phyloP scores from a whole-genome alignment of 352 stramenopile genomes.

The Pythium utonaiense region DNA sequence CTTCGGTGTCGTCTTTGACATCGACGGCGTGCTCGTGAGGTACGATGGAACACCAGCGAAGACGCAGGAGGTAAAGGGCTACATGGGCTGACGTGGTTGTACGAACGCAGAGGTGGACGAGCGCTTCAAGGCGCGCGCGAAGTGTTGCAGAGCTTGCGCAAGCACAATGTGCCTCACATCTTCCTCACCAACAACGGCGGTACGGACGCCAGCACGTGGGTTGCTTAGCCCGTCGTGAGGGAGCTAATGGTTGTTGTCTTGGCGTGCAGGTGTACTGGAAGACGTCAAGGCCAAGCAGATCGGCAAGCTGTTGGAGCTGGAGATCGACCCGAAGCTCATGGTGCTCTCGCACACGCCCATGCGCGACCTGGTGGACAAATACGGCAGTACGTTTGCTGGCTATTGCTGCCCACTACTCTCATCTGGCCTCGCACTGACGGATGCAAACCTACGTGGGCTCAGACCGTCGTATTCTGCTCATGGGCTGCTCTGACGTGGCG shows the following conservation, averaged over 20 bases:
- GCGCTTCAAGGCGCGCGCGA: constrained; percentile 64
- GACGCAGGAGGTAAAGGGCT: neutral
- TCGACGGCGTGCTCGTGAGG: constrained; percentile 90
- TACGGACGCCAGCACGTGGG: neutral
- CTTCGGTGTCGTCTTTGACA: constrained; percentile 89
- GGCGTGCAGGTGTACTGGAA: constrained; percentile 64
- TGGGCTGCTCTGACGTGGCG: constrained; percentile 81
- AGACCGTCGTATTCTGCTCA: constrained; percentile 79
- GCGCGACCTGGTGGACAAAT: constrained; percentile 62
- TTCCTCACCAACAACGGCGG: constrained; percentile 82
- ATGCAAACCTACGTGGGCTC: constrained; percentile 1
- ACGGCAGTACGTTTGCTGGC: constrained; percentile 32
- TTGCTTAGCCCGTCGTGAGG: too few species aligned
- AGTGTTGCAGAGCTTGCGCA: constrained; percentile 60
- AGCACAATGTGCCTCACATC: constrained; percentile 75
- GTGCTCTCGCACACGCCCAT: constrained; percentile 90
- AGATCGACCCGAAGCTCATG: constrained; percentile 73
- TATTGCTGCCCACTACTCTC: neutral
- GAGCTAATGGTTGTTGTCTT: too few species aligned
- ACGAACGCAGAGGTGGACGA: constrained; percentile 39
- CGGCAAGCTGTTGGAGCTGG: constrained; percentile 48
- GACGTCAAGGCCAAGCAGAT: constrained; percentile 75
- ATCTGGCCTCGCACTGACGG: neutral
- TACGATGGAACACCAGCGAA: constrained; percentile 20
- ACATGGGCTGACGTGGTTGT: neutral